These are phyloP conservation scores for Penstemon barbatus DNA, from an alignment of 257 asterid species.

Conservation along the genomic window DNA sequence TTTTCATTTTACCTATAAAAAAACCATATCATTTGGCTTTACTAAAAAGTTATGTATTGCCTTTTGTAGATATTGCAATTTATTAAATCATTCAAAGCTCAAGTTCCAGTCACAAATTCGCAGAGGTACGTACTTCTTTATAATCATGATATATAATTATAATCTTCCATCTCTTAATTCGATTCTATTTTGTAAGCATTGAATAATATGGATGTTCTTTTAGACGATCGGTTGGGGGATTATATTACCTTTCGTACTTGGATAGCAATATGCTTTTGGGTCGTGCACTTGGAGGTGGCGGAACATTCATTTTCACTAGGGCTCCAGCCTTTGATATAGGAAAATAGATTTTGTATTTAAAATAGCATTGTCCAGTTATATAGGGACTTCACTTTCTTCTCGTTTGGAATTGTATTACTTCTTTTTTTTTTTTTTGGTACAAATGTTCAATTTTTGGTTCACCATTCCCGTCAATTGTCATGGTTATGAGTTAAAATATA, in stretches of 20 bases:
- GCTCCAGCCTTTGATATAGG: constrained; percentile 45
- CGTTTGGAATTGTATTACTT: too few species aligned
- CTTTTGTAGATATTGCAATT: constrained; percentile 68
- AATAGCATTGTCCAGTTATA: not conserved
- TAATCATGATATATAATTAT: not conserved
- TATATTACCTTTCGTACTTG: constrained; percentile 79
- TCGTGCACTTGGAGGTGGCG: constrained; percentile 91
- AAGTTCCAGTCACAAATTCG: constrained; percentile 56
- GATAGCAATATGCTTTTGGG: constrained; percentile 85
- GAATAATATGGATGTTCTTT: constrained; percentile 20
- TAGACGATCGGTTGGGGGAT: constrained; percentile 79
- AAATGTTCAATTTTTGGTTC: too few species aligned
- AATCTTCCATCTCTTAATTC: not conserved
- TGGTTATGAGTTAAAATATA: too few species aligned
- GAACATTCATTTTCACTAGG: constrained; percentile 75
- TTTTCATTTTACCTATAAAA: constrained; percentile 10
- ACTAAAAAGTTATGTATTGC: constrained; percentile 10
- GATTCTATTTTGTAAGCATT: not conserved
- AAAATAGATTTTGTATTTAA: not conserved
- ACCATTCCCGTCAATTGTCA: too few species aligned
- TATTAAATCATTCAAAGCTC: constrained; percentile 69
- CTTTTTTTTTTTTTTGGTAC: too few species aligned
- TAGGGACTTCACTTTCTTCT: too few species aligned
- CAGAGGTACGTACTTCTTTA: constrained; percentile 44
- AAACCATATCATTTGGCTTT: not conserved